Base-by-base conservation (phyloP, 257 asterid genomes). In the Paraleonurus japonicus region DNA sequence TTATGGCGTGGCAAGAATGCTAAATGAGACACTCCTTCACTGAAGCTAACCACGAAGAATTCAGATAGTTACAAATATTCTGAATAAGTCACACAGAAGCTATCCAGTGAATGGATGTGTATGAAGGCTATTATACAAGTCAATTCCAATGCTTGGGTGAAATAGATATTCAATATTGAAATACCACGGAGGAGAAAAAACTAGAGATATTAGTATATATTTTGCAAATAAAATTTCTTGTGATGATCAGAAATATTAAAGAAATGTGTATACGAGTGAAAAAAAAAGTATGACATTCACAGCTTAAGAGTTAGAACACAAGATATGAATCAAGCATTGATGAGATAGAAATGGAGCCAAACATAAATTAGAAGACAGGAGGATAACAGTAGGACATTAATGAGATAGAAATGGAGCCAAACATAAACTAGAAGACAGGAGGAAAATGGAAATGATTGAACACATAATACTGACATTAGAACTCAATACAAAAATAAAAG, bases 381-480 rank as follows among this genome's bases (percentile, higher is more conserved):
- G 27, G 54, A 55, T 39, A 39, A 39, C n/a, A 20, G 23, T 15
- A 12, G 0, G 58, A 26, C 24, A 58, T 45, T 30, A 57, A 77
- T 16, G 22, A 35, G 66, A 51, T 50, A 43, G 37, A 64, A 71
- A 30, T 20, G 67, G 41, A 65, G 61, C 47, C 50, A 59, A 72
- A 17, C 37, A 67, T 16, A 51, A 61, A 10, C 32, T 54, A 41
- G 41, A 35, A 41, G 13, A 41, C 16, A 16, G 23, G 51, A 27
- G 23, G 27, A 58, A 7, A 45, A 43, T n/a, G 22, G 16, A 23
- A 39, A 23, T 15, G 7, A 48, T 7, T 71, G 50, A 19, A 13
- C 61, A 45, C 3, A 28, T 22, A 17, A 64, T 7, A 60, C 17
- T 60, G 11, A 41, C 26, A 61, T 24, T 15, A 5, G 32, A 43